phyloP scores from a whole-genome alignment of 345 rosid species.

The Salix koriyanagi region DNA sequence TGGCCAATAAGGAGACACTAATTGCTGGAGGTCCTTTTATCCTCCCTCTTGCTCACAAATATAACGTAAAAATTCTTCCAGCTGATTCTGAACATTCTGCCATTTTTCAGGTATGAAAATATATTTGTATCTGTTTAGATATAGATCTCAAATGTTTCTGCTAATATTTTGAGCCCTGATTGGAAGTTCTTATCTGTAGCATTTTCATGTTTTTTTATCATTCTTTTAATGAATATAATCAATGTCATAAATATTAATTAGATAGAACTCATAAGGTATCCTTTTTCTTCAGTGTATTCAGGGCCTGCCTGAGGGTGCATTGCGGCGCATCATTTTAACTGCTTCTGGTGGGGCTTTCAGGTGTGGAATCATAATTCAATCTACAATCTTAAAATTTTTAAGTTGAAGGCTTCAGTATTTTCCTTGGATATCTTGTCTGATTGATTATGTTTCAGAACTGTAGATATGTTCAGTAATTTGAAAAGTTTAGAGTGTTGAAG shows the following conservation, averaged over 20 bases:
- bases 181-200: slow-evolving; percentile 1
- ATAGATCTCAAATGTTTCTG: background rate
- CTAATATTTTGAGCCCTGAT: background rate
- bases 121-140: background rate
- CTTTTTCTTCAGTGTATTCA: slow-evolving; percentile 76
- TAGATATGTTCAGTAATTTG: background rate
- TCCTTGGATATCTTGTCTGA: background rate
- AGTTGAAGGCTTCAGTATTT: background rate
- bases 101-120: slow-evolving; percentile 73
- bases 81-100: slow-evolving; percentile 99
- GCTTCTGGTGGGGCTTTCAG: slow-evolving; percentile 99
- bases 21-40: slow-evolving; percentile 97
- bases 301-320: slow-evolving; percentile 85
- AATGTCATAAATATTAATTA: background rate
- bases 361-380: slow-evolving; percentile 38
- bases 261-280: slow-evolving; percentile 5
- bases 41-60: slow-evolving; percentile 86
- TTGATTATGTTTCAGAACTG: background rate
- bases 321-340: slow-evolving; percentile 78
- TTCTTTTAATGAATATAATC: background rate
- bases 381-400: slow-evolving; percentile 9
- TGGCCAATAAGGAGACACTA: slow-evolving; percentile 96
- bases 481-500: background rate
- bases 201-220: slow-evolving; percentile 4
- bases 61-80: slow-evolving; percentile 89